Percentiles rank a stretch among this genome's conserved stretches.
These are phyloP conservation scores for Schwanniomyces sp. DNA, from an alignment of 805 yeast genomes.

Conservation along the genomic window DNA sequence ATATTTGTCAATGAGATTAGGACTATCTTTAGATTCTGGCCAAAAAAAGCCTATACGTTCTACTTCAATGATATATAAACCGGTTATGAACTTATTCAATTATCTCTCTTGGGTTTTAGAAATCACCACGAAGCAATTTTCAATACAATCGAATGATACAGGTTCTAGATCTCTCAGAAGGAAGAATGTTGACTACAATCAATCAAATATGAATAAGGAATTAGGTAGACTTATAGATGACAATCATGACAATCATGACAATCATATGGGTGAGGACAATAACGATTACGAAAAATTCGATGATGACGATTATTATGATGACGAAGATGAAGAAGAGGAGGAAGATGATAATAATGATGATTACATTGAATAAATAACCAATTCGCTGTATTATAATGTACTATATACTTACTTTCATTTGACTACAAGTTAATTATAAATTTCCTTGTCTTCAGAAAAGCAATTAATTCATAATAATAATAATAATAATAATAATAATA, in stretches of 20 bases:
- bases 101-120: constrained; percentile 29
- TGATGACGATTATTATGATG: constrained; percentile 20
- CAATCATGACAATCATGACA: constrained; percentile 14
- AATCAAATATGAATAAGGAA: constrained; percentile 7
- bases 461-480: background rate
- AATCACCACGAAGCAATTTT: constrained; percentile 25
- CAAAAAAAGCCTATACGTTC: constrained; percentile 9
- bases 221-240: constrained; percentile 10
- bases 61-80: constrained; percentile 24
- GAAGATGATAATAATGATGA: constrained; percentile 19
- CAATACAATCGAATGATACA: constrained; percentile 3
- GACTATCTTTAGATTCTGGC: constrained; percentile 5
- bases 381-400: background rate
- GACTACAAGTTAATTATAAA: background rate
- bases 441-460: background rate
- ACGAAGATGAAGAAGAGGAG: constrained; percentile 11
- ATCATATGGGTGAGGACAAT: constrained; percentile 9
- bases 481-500: background rate
- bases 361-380: background rate
- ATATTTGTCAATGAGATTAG: constrained; percentile 21
- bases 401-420: background rate
- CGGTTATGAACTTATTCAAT: constrained; percentile 25
- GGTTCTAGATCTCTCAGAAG: constrained; percentile 15
- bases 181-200: constrained; percentile 19
- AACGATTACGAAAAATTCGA: constrained; percentile 5